Evolutionary conservation across 768 basidiomycete genomes (phyloP).

Genomic region (Termitomyces bulborhizus): DNA sequence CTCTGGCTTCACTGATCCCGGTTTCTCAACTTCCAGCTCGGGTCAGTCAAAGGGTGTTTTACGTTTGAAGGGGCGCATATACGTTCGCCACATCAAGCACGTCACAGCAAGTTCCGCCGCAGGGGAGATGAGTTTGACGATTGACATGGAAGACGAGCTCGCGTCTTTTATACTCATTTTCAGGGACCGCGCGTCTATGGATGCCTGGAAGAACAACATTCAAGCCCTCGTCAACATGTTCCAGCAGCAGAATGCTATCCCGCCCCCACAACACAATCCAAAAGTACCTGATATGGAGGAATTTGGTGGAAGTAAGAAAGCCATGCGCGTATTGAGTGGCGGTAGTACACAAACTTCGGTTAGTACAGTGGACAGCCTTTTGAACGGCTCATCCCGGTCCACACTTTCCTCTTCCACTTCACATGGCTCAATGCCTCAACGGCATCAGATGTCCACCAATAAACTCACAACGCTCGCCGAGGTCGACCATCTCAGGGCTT

Average conservation of each 20-base stretch:
- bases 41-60: slow-evolving; percentile 61
- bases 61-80: slow-evolving; percentile 91
- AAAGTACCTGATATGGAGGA: slow-evolving; percentile 60
- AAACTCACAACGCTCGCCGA: slow-evolving; percentile 67
- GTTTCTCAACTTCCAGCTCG: slow-evolving; percentile 33
- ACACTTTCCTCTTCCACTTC: slow-evolving; percentile 73
- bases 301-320: slow-evolving; percentile 72
- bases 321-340: slow-evolving; percentile 66
- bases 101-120: slow-evolving; percentile 74
- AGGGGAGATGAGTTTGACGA: slow-evolving; percentile 89
- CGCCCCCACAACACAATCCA: slow-evolving; percentile 29
- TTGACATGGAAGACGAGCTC: slow-evolving; percentile 96
- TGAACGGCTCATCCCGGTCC: slow-evolving; percentile 61
- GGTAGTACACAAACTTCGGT: slow-evolving; percentile 64
- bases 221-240: slow-evolving; percentile 69
- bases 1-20: slow-evolving; percentile 46
- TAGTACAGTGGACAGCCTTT: slow-evolving; percentile 62
- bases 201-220: slow-evolving; percentile 85
- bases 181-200: slow-evolving; percentile 82
- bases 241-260: slow-evolving; percentile 44
- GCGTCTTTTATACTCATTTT: slow-evolving; percentile 97
- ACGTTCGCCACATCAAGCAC: slow-evolving; percentile 88
- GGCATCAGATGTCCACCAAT: slow-evolving; percentile 27
- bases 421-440: slow-evolving; percentile 46
- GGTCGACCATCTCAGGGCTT: slow-evolving; percentile 59